A percentile compares a stretch with the other conserved stretches of the same genome.
Conservation (phyloP, 805 yeast species). For the Maudiozyma barnettii region DNA sequence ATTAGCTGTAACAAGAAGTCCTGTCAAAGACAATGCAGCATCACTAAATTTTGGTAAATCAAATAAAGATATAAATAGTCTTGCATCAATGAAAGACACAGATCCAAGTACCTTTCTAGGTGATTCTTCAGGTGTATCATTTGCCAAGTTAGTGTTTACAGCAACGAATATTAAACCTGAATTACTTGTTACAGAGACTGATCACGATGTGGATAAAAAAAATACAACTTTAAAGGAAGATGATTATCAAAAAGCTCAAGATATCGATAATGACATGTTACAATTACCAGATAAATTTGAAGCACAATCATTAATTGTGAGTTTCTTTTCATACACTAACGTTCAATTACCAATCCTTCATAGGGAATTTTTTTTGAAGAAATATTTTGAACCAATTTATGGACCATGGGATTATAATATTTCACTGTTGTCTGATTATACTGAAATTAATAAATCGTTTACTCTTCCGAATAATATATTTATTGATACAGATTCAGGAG, state of each 20-base stretch:
- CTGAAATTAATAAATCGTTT: constrained; percentile 35
- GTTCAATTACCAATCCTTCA: constrained; percentile 79
- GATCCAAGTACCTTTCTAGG: constrained; percentile 34
- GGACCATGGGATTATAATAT: constrained; percentile 50
- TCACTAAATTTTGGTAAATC: constrained; percentile 16
- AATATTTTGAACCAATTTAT: constrained; percentile 69
- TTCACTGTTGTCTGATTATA: constrained; percentile 49
- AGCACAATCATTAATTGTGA: constrained; percentile 55
- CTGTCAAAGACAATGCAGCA: constrained; percentile 3
- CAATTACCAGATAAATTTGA: constrained; percentile 56
- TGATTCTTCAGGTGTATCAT: constrained; percentile 54
- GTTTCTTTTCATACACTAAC: constrained; percentile 71
- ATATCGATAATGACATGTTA: constrained; percentile 13
- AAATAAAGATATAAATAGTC: constrained; percentile 13
- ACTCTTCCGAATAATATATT: constrained; percentile 17
- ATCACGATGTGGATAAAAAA: constrained; percentile 20
- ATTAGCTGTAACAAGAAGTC: background rate
- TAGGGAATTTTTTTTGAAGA: constrained; percentile 60
- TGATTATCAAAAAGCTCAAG: constrained; percentile 12
- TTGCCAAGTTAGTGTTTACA: constrained; percentile 67
- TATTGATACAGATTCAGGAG: constrained; percentile 6
- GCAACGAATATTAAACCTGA: constrained; percentile 54
- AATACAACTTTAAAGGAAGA: constrained; percentile 13
- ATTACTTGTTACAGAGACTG: constrained; percentile 16
- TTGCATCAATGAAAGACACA: constrained; percentile 17